phyloP scores from a whole-genome alignment of 768 basidiomycete genomes.

The Epithele typhae region DNA sequence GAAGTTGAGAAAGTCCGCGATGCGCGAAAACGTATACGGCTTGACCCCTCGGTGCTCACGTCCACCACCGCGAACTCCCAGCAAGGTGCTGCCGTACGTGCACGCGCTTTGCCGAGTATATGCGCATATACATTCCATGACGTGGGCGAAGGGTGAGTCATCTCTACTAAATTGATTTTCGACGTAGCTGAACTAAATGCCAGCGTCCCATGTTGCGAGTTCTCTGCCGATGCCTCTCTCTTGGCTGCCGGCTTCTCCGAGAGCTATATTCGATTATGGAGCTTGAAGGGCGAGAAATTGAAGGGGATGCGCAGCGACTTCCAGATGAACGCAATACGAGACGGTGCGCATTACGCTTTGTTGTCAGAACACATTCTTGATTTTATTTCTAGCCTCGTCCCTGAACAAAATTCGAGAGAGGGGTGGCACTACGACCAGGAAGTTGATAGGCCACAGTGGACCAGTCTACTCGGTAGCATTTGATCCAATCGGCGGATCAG shows the following conservation, averaged over 20 bases:
- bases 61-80: slow-evolving; percentile 54
- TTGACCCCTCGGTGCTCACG: slow-evolving; percentile 69
- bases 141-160: slow-evolving; percentile 83
- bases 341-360: slow-evolving; percentile 45
- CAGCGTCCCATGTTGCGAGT: slow-evolving; percentile 82
- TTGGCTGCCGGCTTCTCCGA: slow-evolving; percentile 96
- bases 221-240: slow-evolving; percentile 86
- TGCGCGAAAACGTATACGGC: slow-evolving; percentile 84
- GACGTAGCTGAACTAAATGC: neutral
- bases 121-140: slow-evolving; percentile 96
- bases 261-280: slow-evolving; percentile 94
- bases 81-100: slow-evolving; percentile 52
- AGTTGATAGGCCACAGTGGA: slow-evolving; percentile 94
- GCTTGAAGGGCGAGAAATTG: slow-evolving; percentile 86
- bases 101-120: slow-evolving; percentile 82
- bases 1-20: slow-evolving; percentile 90
- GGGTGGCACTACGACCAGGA: slow-evolving; percentile 82
- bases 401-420: slow-evolving; percentile 70
- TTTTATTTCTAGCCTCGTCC: slow-evolving; percentile 57
- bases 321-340: slow-evolving; percentile 56
- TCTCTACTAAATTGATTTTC: neutral
- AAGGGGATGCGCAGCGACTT: slow-evolving; percentile 76
- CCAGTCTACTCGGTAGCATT: slow-evolving; percentile 94
- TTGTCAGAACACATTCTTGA: neutral
- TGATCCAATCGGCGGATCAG: slow-evolving; percentile 86